Evolutionary conservation across 2,329 filamentous ascomycete genomes (phyloP).

Genomic region (Coniochaeta ligniaria): DNA sequence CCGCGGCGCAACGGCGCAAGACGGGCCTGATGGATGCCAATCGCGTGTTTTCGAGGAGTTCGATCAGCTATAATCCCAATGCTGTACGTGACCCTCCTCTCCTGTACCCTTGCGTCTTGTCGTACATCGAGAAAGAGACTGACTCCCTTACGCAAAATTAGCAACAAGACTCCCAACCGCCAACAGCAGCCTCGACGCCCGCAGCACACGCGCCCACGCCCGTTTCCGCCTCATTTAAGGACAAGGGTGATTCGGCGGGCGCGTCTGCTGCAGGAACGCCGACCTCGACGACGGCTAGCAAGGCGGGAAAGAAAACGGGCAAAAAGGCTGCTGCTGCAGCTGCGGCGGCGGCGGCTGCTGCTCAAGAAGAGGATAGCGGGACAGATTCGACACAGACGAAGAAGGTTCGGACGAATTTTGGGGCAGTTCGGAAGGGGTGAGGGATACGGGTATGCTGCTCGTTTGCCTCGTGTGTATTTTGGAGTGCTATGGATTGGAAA

Average conservation of each 20-base stretch:
- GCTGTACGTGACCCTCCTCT: conserved; percentile 19
- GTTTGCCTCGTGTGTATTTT: not conserved
- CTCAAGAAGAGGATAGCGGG: conserved; percentile 45
- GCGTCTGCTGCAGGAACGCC: conserved; percentile 48
- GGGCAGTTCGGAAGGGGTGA: conserved; percentile 40
- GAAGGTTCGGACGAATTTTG: conserved; percentile 53
- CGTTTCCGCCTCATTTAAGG: conserved; percentile 45
- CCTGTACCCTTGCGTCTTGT: too few relatives aligned
- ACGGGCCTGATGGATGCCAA: conserved; percentile 61
- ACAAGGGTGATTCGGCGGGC: conserved; percentile 25
- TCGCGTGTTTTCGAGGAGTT: conserved; percentile 63
- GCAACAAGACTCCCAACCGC: conserved; percentile 17
- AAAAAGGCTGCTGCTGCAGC: conserved; percentile 31
- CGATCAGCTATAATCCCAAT: conserved; percentile 51
- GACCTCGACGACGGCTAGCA: conserved; percentile 40
- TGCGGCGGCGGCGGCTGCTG: conserved; percentile 11
- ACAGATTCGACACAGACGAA: conserved; percentile 45
- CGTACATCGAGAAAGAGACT: not conserved
- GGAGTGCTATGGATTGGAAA: not conserved
- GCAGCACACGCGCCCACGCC: conserved; percentile 44
- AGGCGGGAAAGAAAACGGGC: conserved; percentile 44
- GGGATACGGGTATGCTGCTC: not conserved
- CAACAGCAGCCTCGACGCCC: conserved; percentile 28
- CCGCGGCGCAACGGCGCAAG: conserved; percentile 56
- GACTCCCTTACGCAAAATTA: conserved; percentile 11